phyloP scores from a whole-genome alignment of 148 eudicot species.

The Salicornia ramosissima region DNA sequence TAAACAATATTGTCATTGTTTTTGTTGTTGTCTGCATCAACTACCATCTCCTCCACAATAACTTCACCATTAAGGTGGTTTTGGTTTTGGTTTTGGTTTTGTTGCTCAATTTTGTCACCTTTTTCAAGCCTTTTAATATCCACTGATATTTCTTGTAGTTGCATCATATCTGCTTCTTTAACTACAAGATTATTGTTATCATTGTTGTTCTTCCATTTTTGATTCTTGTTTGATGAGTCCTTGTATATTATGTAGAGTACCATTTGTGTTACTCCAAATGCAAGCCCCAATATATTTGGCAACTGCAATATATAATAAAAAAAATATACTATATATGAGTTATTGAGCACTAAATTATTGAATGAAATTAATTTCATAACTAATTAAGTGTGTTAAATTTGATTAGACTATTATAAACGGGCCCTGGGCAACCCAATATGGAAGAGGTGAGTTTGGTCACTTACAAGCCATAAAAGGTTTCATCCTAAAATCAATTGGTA shows the following conservation, averaged over 20 bases:
- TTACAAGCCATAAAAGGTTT: too few relatives aligned
- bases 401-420: too few relatives aligned
- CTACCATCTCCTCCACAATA: conserved; percentile 22
- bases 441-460: too few relatives aligned
- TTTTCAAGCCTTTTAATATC: conserved; percentile 23
- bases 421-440: too few relatives aligned
- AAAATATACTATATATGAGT: too few relatives aligned
- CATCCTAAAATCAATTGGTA: too few relatives aligned
- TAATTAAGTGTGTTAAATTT: too few relatives aligned
- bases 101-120: conserved; percentile 19
- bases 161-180: conserved; percentile 19
- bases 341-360: not conserved
- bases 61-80: not conserved
- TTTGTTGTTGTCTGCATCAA: not conserved
- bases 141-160: conserved; percentile 22
- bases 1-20: not conserved
- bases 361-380: too few relatives aligned
- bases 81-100: conserved; percentile 1
- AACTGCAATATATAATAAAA: conserved; percentile 28
- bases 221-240: conserved; percentile 24
- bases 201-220: not conserved
- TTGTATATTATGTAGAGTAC: conserved; percentile 51
- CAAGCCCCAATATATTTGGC: conserved; percentile 68
- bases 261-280: conserved; percentile 70
- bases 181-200: conserved; percentile 1